A percentile compares a stretch with the other conserved stretches of the same genome.
phyloP scores from a whole-genome alignment of 805 yeast species.

The Myxozyma neotropica region DNA sequence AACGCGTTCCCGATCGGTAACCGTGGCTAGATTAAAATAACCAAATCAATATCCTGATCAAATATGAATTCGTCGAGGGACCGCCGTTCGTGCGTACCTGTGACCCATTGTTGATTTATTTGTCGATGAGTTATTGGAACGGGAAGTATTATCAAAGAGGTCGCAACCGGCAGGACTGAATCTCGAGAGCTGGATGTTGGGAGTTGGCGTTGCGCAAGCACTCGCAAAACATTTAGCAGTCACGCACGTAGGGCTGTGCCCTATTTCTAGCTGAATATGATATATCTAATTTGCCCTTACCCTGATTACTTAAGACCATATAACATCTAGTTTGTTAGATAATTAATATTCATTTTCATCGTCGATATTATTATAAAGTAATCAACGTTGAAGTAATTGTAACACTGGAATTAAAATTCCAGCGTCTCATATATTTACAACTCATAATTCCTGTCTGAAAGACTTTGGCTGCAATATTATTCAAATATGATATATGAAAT shows the following conservation, averaged over 20 bases:
- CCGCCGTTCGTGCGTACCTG: conserved; percentile 31
- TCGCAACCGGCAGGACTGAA: not conserved
- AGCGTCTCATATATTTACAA: too few relatives aligned
- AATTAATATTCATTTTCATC: too few relatives aligned
- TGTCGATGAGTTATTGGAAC: not conserved
- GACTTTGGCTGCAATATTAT: too few relatives aligned
- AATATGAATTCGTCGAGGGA: not conserved
- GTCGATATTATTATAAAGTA: too few relatives aligned
- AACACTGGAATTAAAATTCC: too few relatives aligned
- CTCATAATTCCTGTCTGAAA: too few relatives aligned
- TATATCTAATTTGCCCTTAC: not conserved
- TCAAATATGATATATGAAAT: too few relatives aligned
- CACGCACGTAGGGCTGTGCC: conserved; percentile 8
- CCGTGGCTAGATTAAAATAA: conserved; percentile 66
- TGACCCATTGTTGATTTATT: conserved; percentile 37
- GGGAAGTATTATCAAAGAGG: not conserved
- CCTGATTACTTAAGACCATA: too few relatives aligned
- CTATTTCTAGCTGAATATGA: not conserved
- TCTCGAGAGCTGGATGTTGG: conserved; percentile 4
- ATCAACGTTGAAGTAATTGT: too few relatives aligned
- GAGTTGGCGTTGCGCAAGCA: not conserved
- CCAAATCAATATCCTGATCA: not conserved
- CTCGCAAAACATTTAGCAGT: not conserved
- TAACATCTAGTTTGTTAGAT: too few relatives aligned
- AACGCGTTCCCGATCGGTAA: conserved; percentile 99